Evolutionary conservation across 768 basidiomycete genomes (phyloP).

Genomic region (Mycena epipterygia): DNA sequence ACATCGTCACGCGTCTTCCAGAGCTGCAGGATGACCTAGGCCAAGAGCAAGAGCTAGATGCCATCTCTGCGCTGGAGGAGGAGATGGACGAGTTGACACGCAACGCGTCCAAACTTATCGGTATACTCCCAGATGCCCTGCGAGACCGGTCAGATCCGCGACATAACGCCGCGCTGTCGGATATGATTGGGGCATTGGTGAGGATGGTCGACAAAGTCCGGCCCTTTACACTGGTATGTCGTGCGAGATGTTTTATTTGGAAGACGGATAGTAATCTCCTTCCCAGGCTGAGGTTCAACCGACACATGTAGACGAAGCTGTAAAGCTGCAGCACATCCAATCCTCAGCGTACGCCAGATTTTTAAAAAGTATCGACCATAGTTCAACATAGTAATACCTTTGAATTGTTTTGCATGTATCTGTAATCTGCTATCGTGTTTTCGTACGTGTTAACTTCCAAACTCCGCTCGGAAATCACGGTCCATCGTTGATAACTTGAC

Average conservation of each 20-base stretch:
- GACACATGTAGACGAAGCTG: slow-evolving; percentile 66
- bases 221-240: slow-evolving; percentile 69
- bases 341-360: slow-evolving; percentile 76
- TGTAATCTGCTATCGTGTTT: slow-evolving; percentile 27
- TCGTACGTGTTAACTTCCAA: too few species aligned
- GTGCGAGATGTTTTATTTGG: neutral
- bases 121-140: slow-evolving; percentile 77
- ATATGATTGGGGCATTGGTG: slow-evolving; percentile 79
- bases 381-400: slow-evolving; percentile 31
- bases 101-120: slow-evolving; percentile 74
- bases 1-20: slow-evolving; percentile 72
- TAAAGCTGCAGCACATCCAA: slow-evolving; percentile 73
- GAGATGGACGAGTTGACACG: slow-evolving; percentile 69
- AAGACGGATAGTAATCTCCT: slow-evolving; percentile 22
- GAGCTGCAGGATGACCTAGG: slow-evolving; percentile 53
- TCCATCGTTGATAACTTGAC: too few species aligned
- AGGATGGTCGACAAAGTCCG: slow-evolving; percentile 69
- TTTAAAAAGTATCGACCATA: slow-evolving; percentile 64
- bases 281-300: slow-evolving; percentile 60
- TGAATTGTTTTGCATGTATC: slow-evolving; percentile 17
- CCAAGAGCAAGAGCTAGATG: slow-evolving; percentile 20
- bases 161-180: slow-evolving; percentile 78
- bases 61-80: slow-evolving; percentile 39
- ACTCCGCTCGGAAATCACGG: too few species aligned
- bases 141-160: slow-evolving; percentile 69